These are phyloP conservation scores for Leccinum ochraceum DNA, from an alignment of 768 basidiomycete species.

Conservation along the genomic window DNA sequence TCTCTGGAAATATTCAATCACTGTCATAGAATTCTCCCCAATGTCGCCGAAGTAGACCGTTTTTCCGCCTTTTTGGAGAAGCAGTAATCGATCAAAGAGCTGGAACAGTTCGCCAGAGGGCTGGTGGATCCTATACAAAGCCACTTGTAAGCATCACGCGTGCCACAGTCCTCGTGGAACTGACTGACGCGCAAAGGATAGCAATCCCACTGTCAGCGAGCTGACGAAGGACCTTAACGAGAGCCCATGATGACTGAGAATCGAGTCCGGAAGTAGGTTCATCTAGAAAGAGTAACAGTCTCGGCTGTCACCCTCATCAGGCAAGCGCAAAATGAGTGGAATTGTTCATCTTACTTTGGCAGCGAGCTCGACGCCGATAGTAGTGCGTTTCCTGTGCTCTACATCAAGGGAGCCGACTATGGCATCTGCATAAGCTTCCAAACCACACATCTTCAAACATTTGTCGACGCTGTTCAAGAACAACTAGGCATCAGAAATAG, in stretches of 20 bases:
- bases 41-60: slow-evolving; percentile 44
- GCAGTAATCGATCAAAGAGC: slow-evolving; percentile 49
- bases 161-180: neutral
- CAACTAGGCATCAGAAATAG: neutral
- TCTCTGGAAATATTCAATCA: slow-evolving; percentile 27
- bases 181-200: slow-evolving; percentile 53
- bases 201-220: slow-evolving; percentile 56
- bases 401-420: slow-evolving; percentile 57
- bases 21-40: slow-evolving; percentile 22
- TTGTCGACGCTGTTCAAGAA: slow-evolving; percentile 45
- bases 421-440: slow-evolving; percentile 61
- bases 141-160: neutral
- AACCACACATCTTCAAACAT: slow-evolving; percentile 65
- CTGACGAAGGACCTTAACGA: slow-evolving; percentile 48
- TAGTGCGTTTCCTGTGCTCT: slow-evolving; percentile 55
- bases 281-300: slow-evolving; percentile 56
- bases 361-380: slow-evolving; percentile 62
- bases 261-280: slow-evolving; percentile 62
- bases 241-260: slow-evolving; percentile 47
- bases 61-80: slow-evolving; percentile 54
- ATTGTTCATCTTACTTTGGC: slow-evolving; percentile 40
- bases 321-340: neutral
- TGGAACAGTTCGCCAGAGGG: slow-evolving; percentile 54
- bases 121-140: slow-evolving; percentile 21
- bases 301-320: slow-evolving; percentile 30